Percentiles rank a stretch among this genome's conserved stretches.
These are phyloP conservation scores for Brassica incana DNA, from an alignment of 345 rosid species.

Conservation along the genomic window DNA sequence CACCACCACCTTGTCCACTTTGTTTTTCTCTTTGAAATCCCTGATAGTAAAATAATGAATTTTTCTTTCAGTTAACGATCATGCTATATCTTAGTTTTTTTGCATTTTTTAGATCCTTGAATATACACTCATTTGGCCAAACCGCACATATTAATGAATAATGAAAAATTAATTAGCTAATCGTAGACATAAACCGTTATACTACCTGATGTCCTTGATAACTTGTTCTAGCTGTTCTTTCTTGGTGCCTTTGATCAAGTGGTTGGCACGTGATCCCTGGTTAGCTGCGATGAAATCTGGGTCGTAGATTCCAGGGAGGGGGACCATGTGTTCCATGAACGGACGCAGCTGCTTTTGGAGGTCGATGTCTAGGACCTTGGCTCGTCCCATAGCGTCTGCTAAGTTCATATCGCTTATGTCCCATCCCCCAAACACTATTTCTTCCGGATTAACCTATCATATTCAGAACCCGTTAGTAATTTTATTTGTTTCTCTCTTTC, in stretches of 20 bases:
- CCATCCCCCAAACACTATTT: constrained; percentile 96
- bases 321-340: constrained; percentile 90
- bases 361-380: constrained; percentile 85
- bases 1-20: constrained; percentile 87
- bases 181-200: neutral
- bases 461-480: neutral
- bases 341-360: constrained; percentile 92
- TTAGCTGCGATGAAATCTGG: constrained; percentile 98
- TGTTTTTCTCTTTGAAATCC: constrained; percentile 83
- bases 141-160: neutral
- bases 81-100: neutral
- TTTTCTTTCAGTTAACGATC: neutral
- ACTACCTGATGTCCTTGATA: constrained; percentile 82
- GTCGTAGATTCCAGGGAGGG: constrained; percentile 88
- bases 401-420: constrained; percentile 95
- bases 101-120: neutral
- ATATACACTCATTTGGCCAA: neutral
- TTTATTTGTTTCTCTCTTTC: neutral
- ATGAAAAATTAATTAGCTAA: neutral
- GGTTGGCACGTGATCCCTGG: constrained; percentile 91
- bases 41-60: constrained; percentile 33
- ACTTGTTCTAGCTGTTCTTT: constrained; percentile 79
- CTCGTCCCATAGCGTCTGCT: constrained; percentile 98
- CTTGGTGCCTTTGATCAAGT: constrained; percentile 80
- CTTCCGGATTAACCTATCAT: constrained; percentile 57